Conservation (phyloP, 176 grass and related monocot genomes). For the Triticum turgidum region DNA sequence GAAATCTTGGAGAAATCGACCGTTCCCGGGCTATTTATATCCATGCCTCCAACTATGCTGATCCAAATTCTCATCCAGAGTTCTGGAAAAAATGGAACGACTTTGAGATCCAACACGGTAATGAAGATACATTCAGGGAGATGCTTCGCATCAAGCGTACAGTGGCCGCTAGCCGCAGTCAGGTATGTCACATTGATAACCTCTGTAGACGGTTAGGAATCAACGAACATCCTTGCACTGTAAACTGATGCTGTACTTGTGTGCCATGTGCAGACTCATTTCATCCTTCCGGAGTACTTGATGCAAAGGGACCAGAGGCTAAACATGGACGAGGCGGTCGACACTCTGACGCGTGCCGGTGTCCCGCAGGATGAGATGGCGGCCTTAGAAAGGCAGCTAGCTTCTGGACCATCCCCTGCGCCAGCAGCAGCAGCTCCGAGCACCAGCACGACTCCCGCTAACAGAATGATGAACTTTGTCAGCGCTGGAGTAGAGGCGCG, state of each 20-base stretch:
- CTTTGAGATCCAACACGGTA: constrained; percentile 94
- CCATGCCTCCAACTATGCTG: constrained; percentile 75
- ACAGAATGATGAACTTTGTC: constrained; percentile 74
- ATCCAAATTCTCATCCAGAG: constrained; percentile 76
- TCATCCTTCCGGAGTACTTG: constrained; percentile 83
- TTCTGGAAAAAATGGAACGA: constrained; percentile 99
- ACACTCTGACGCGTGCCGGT: constrained; percentile 75
- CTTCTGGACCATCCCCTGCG: constrained; percentile 35
- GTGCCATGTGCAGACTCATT: constrained; percentile 72
- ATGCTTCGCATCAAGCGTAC: constrained; percentile 89
- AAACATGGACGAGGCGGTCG: constrained; percentile 82
- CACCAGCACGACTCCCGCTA: constrained; percentile 10
- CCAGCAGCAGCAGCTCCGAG: constrained; percentile 34
- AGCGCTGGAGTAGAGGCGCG: constrained; percentile 70
- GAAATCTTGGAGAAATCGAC: constrained; percentile 94
- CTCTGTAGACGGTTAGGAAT: constrained; percentile 11
- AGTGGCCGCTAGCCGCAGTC: constrained; percentile 78
- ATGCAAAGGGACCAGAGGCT: constrained; percentile 91
- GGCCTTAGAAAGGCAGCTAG: constrained; percentile 78
- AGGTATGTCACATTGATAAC: constrained; percentile 42
- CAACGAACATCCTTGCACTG: background rate
- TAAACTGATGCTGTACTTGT: constrained; percentile 2
- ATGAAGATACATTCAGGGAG: constrained; percentile 95
- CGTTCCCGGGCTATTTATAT: constrained; percentile 81
- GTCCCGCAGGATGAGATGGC: constrained; percentile 88